Evolutionary conservation across 2,329 filamentous ascomycete genomes (phyloP).

Genomic region (Fusarium phyllophilum): DNA sequence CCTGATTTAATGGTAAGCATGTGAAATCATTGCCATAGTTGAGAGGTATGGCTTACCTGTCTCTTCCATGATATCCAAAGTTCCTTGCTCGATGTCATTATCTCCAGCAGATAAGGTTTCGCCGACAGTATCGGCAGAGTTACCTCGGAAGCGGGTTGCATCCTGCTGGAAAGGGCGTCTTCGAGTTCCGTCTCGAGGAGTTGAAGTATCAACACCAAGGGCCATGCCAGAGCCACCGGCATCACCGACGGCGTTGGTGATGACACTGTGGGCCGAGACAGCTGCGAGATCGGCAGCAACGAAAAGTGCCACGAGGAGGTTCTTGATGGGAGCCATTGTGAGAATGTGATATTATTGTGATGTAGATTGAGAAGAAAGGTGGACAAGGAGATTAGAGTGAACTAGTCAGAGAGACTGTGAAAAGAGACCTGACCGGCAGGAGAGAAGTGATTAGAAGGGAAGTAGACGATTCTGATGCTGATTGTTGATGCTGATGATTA

Average conservation of each 20-base stretch:
- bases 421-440: constrained; percentile 20
- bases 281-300: constrained; percentile 12
- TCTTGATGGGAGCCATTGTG: constrained; percentile 15
- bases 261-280: constrained; percentile 5
- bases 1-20: not conserved
- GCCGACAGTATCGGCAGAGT: not conserved
- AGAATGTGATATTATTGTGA: not conserved
- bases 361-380: not conserved
- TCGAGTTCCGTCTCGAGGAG: constrained; percentile 69
- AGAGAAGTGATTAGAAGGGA: not conserved
- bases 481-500: constrained; percentile 3
- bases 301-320: constrained; percentile 2
- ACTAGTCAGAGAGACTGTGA: not conserved
- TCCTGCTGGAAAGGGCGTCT: constrained; percentile 73
- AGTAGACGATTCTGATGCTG: not conserved
- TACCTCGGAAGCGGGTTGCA: constrained; percentile 49
- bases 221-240: constrained; percentile 65
- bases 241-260: constrained; percentile 58
- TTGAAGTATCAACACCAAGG: constrained; percentile 62
- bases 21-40: rapidly evolving
- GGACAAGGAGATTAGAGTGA: not conserved
- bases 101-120: constrained; percentile 4
- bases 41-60: constrained; percentile 54
- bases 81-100: constrained; percentile 11
- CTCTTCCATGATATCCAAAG: constrained; percentile 62